Evolutionary conservation across 805 yeast species (phyloP), one percentile per base, ranked within the genome.

Genomic region (Wickerhamiella australiensis): DNA sequence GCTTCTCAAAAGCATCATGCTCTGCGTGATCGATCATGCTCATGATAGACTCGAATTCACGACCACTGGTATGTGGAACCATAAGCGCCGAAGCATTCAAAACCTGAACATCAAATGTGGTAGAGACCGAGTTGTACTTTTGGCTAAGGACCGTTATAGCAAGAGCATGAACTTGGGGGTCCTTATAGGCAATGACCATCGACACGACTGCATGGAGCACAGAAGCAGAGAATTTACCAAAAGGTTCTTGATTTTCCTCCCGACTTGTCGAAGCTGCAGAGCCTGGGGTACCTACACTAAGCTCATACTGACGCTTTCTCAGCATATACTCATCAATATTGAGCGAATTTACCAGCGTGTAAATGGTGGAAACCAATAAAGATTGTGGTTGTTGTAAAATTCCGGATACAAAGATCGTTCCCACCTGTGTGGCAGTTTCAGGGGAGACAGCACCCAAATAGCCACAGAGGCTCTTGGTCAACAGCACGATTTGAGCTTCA

Each of bases 291-390:
- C 17, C 6, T 7, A 40, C 22, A 12, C 40, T 23, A 12, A 21
- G 33, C 35, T 47, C 50, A 17, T 29, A 47, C 21, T 23, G 55
- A 36, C 29, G 33, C 25, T 49, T 54, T 48, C 51, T 50, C 44
- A 52, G 31, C 29, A 27, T 49, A 48, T 56, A 59, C 42, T 57
- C 75, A 13, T 74, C 79, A 48, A 71, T 75, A 47, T 80, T 75
- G 27, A 90, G 66, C 52, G 83, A 63, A 61, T 92, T 92, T 17
- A 84, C 78, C 54, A 90, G 71, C 0, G 94, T 79, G 65, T 92
- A 92, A 47, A 92, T 78, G 1, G 90, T 76, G 6, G 95, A 80
- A 7, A 87, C 84, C 20, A 83, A 79, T 1, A 85, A 77, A 60
- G 87, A 96, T 59, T 86, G 90, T 17, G 87, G 77, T 48, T 83